A percentile compares a stretch with the other conserved stretches of the same genome.
phyloP scores from a whole-genome alignment of 495 filamentous ascomycete species.

The Beverwykella pulmonaria region DNA sequence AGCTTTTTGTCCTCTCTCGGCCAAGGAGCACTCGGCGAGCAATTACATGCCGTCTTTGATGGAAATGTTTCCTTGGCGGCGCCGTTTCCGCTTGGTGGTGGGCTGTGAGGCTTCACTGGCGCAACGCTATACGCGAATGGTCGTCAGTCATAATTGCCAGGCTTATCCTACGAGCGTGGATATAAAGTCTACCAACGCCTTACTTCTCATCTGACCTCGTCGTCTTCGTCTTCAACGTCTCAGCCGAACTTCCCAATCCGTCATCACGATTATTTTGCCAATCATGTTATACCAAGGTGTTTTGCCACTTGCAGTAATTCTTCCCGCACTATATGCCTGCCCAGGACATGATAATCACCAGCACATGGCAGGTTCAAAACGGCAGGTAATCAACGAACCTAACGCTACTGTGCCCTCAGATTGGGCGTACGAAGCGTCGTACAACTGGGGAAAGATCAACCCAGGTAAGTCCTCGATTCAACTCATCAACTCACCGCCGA shows the following conservation, averaged over 20 bases:
- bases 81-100: neutral
- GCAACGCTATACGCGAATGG: neutral
- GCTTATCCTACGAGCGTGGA: neutral
- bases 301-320: neutral
- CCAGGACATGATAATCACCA: neutral
- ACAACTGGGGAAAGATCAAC: constrained; percentile 23
- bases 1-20: neutral
- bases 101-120: neutral
- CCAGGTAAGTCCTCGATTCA: neutral
- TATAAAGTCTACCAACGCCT: neutral
- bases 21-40: neutral
- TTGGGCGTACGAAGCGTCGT: constrained; percentile 32
- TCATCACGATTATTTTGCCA: no score
- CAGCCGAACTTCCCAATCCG: no score
- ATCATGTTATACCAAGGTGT: no score
- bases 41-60: neutral
- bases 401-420: neutral
- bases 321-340: neutral
- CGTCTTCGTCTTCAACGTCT: no score
- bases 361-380: neutral
- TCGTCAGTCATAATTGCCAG: neutral
- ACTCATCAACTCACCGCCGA: neutral
- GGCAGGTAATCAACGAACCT: neutral
- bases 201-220: no score
- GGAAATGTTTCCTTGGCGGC: neutral